Evolutionary conservation across 805 yeast species (phyloP).

Genomic region (Candida montana): DNA sequence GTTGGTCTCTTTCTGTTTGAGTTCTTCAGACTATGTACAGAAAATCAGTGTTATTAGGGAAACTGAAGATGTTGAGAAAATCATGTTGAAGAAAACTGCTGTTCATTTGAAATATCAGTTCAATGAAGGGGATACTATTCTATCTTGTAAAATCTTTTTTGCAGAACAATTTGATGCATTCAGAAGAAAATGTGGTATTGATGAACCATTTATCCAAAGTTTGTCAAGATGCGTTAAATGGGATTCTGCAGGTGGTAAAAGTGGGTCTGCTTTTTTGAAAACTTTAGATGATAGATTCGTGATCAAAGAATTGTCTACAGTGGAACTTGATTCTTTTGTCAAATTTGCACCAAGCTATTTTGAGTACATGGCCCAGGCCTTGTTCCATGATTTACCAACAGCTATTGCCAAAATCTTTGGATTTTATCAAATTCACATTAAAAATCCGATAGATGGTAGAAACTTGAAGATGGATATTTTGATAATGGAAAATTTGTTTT

Average conservation of each 20-base stretch:
- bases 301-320: conserved; percentile 79
- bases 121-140: conserved; percentile 73
- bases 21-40: conserved; percentile 74
- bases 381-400: conserved; percentile 92
- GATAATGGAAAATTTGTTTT: conserved; percentile 93
- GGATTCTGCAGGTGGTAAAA: conserved; percentile 95
- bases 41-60: conserved; percentile 38
- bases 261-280: conserved; percentile 90
- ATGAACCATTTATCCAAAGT: conserved; percentile 76
- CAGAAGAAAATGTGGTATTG: conserved; percentile 74
- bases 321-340: conserved; percentile 89
- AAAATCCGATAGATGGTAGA: conserved; percentile 70
- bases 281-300: conserved; percentile 88
- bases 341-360: conserved; percentile 95
- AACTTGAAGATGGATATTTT: conserved; percentile 82
- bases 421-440: conserved; percentile 87
- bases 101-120: conserved; percentile 91
- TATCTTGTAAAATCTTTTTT: conserved; percentile 91
- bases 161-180: conserved; percentile 97
- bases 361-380: conserved; percentile 91
- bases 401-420: conserved; percentile 94
- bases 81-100: conserved; percentile 77
- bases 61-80: conserved; percentile 43
- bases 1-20: conserved; percentile 84
- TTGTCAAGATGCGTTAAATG: conserved; percentile 90